Conservation (phyloP, 2,329 filamentous ascomycete species). For the Neurospora sp. region DNA sequence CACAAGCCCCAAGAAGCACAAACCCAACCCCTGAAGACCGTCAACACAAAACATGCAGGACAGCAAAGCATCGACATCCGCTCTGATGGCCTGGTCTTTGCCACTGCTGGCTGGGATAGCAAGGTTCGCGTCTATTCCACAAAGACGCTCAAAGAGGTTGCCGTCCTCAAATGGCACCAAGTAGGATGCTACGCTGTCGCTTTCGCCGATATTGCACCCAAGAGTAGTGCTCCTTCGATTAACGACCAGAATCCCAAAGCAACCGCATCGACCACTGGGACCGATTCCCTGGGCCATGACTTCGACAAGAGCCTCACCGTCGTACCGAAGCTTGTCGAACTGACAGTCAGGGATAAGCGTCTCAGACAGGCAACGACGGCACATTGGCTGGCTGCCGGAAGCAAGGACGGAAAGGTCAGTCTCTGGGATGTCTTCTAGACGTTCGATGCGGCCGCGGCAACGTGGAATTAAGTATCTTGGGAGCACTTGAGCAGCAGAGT, state of each 20-base stretch:
- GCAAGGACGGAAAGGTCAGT: conserved; percentile 91
- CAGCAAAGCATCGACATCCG: conserved; percentile 75
- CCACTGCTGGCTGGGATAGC: conserved; percentile 88
- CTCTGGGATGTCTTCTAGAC: conserved; percentile 84
- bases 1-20: conserved; percentile 4
- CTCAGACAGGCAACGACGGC: conserved; percentile 54
- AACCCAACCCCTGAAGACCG: conserved; percentile 44
- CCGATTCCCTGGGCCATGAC: background rate
- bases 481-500: background rate
- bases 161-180: conserved; percentile 89
- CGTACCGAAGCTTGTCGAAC: conserved; percentile 21
- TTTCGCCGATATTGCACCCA: conserved; percentile 47
- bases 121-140: conserved; percentile 71
- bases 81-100: conserved; percentile 73
- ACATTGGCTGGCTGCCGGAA: conserved; percentile 85
- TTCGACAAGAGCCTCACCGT: conserved; percentile 15
- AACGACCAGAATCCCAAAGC: background rate
- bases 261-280: background rate
- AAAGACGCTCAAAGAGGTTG: conserved; percentile 75
- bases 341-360: conserved; percentile 54
- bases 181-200: conserved; percentile 75
- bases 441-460: background rate
- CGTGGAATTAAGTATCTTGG: background rate
- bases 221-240: background rate
- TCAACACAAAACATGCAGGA: conserved; percentile 80